These are phyloP conservation scores for Olyra latifolia DNA, from an alignment of 176 grass and related monocot species.

Conservation along the genomic window DNA sequence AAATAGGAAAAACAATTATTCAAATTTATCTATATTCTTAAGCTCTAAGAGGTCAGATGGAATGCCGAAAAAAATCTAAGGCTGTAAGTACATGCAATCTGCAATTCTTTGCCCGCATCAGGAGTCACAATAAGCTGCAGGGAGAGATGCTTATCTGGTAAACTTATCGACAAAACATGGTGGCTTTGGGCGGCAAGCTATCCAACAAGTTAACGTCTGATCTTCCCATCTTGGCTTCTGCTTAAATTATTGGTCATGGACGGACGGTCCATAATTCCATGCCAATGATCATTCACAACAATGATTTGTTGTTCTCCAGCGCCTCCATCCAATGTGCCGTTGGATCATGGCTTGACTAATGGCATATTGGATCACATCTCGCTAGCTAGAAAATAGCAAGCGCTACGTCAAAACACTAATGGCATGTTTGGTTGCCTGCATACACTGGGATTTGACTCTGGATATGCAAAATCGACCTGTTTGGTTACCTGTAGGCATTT, in stretches of 20 bases:
- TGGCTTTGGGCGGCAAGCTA: conserved; percentile 43
- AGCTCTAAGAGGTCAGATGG: background rate
- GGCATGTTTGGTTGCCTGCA: too few relatives aligned
- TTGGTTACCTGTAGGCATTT: too few relatives aligned
- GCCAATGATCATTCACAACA: background rate
- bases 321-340: background rate
- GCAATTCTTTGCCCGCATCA: background rate
- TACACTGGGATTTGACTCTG: too few relatives aligned
- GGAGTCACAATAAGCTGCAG: background rate
- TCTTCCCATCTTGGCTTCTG: background rate
- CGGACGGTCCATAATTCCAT: conserved; percentile 4
- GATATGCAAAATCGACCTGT: too few relatives aligned
- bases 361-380: background rate
- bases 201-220: background rate
- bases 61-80: too few relatives aligned
- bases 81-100: background rate
- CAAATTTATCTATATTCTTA: too few relatives aligned
- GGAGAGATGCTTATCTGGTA: background rate
- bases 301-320: background rate
- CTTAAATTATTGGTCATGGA: conserved; percentile 28
- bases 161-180: conserved; percentile 8
- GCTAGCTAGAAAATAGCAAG: background rate
- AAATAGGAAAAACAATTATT: too few relatives aligned
- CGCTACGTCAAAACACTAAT: too few relatives aligned
- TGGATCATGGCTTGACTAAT: background rate